Base-by-base conservation (phyloP, 352 stramenopile species). In the Elongisporangium anandrum region DNA sequence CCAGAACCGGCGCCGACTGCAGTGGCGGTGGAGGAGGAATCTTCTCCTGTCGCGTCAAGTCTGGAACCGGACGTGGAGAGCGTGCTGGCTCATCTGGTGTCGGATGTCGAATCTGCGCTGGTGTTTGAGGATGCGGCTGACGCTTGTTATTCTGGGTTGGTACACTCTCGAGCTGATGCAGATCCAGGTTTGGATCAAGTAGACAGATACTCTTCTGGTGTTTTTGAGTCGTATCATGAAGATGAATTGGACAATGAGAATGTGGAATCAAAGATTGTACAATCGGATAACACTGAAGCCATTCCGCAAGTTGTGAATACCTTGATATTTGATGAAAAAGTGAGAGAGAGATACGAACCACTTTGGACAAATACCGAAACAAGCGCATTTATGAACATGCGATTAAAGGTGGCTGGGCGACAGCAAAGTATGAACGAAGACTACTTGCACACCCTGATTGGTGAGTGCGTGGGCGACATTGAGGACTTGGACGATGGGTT, bases 391-490 rank as follows among this genome's bases (percentile, higher is more conserved):
- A 49, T 24, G 2, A 50, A 58, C 5, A 17, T 65, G 47, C 54
- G 60, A 4, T 48, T 38, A 12, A 54, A 54, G 54, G 54, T 65
- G 19, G 55, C 61, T 34, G 54, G 60, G 9, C 60, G 60, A 10
- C 47, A 53, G 39, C 54, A 39, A 4, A 65, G 60, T 34, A 61
- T 65, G 54, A 61, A 55, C 26, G 60, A 65, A 49, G 60, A 65
- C 9, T 65, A 65, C 17, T 20, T 61, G 2, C 23, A 38, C 15
- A 47, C 39, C 2, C 29, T 65, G 16, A 65, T 61, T 34, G 60
- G 24, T n/a, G 50, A 65, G 34, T 65, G 60, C 21, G 50, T 59
- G 12, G 60, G 60, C n/a, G 54, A 61, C 23, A 52, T 65, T 7
- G 60, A 65, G 21, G 54, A 65, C 22, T 20, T 65, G 4, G 60